Evolutionary conservation across 1,284 basidiomycete genomes (phyloP), one percentile per base, ranked within the genome.

Genomic region (Boletus holoroseus): DNA sequence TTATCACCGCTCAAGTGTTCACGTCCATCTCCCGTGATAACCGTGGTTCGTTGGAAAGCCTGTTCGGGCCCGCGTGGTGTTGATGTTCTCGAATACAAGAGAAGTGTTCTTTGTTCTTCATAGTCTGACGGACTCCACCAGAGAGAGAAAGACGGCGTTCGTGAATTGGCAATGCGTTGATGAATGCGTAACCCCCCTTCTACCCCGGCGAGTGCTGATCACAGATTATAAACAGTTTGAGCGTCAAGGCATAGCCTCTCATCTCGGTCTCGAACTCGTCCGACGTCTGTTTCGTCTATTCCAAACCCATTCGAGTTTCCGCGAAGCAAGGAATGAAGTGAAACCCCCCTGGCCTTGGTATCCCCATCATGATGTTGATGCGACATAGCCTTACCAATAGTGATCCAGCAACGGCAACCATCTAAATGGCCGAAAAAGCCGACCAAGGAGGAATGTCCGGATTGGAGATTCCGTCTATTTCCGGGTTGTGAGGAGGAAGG

Each of bases 301-400:
- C 24, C 16, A 22, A 18, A 9, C 16, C 11, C 0, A 41, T 35
- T 35, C 31, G 18, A 26, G 18, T 11, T 9, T 62, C 62, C 61
- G 62, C 49, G 53, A 61, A 64, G 49, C 49, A 50, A 61, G 60
- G 62, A 50, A 12, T 36, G 39, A 45, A 30, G 6, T 26, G 35
- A 43, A 32, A 57, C 41, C 3, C 7, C 22, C 7, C 26, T 38
- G 34, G 45, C 7, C 43, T 50, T 41, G 28, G 39, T 31, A 50
- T 51, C 55, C 13, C 47, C 49, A 51, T 51, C 51, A 44, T 37
- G 51, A 63, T 61, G 30, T 1, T 15, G 46, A 46, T 44, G 26
- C n/a, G 26, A 45, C 41, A 41, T 16, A 7, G 47, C 47, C 37
- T 58, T 12, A 37, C 39, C 13, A 47, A 37, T 26, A 35, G 18